Conservation (phyloP, 306 rosid species). For the Cyamopsis tetragonoloba region DNA sequence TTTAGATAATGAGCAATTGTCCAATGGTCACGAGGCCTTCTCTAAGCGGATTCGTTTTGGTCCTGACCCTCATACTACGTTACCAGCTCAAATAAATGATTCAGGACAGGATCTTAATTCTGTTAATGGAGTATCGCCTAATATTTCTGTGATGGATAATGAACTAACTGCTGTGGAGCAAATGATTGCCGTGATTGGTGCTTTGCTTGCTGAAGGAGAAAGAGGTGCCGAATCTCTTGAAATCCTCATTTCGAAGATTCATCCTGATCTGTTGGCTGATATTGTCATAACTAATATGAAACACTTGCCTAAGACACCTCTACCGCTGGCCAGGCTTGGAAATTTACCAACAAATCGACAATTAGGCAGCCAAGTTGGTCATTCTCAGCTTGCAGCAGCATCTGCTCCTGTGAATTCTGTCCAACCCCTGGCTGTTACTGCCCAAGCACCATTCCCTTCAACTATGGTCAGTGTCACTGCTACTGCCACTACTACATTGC, state of each 20-base stretch:
- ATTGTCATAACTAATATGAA: slow-evolving; percentile 94
- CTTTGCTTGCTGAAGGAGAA: slow-evolving; percentile 98
- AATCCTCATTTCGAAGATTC: slow-evolving; percentile 84
- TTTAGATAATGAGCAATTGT: slow-evolving; percentile 59
- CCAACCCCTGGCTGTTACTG: slow-evolving; percentile 53
- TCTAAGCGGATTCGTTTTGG: slow-evolving; percentile 65
- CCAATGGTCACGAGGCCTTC: slow-evolving; percentile 60
- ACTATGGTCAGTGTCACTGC: slow-evolving; percentile 39
- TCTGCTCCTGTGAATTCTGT: slow-evolving; percentile 53
- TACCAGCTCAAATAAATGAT: slow-evolving; percentile 57
- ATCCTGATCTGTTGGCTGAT: slow-evolving; percentile 96
- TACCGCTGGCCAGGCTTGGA: slow-evolving; percentile 65
- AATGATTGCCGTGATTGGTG: slow-evolving; percentile 96
- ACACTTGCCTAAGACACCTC: slow-evolving; percentile 80
- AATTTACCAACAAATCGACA: slow-evolving; percentile 49
- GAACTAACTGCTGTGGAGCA: slow-evolving; percentile 86
- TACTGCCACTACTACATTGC: slow-evolving; percentile 40
- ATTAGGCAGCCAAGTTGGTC: slow-evolving; percentile 45
- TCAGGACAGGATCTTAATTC: slow-evolving; percentile 46
- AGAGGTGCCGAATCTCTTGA: slow-evolving; percentile 95
- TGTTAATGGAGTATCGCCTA: slow-evolving; percentile 55
- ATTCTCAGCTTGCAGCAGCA: slow-evolving; percentile 39
- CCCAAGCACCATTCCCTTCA: slow-evolving; percentile 49
- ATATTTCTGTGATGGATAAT: slow-evolving; percentile 53
- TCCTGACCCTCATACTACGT: slow-evolving; percentile 40